A percentile compares a stretch with the other conserved stretches of the same genome.
Conservation (phyloP, 2,329 filamentous ascomycete species). For the Fusarium denticulatum region DNA sequence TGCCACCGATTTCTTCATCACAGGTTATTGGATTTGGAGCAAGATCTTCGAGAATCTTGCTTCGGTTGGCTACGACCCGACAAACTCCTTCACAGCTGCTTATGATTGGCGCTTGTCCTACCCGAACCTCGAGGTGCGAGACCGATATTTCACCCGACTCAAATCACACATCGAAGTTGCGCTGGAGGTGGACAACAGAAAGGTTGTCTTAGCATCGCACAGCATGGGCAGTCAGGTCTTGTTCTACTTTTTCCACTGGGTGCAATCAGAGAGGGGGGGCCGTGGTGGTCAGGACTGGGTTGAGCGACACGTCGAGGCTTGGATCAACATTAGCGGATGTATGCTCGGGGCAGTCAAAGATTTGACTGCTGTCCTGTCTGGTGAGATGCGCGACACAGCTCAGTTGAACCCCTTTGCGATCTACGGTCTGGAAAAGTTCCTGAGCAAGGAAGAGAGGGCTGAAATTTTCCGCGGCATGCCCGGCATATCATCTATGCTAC, state of each 20-base stretch:
- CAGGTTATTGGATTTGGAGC: slow-evolving; percentile 98
- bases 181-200: slow-evolving; percentile 75
- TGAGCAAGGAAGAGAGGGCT: slow-evolving; percentile 87
- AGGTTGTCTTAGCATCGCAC: slow-evolving; percentile 88
- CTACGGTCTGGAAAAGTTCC: slow-evolving; percentile 94
- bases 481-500: slow-evolving; percentile 94
- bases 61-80: slow-evolving; percentile 93
- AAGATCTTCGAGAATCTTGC: slow-evolving; percentile 98
- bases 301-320: slow-evolving; percentile 86
- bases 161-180: slow-evolving; percentile 92
- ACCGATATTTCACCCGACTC: slow-evolving; percentile 92
- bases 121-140: slow-evolving; percentile 85
- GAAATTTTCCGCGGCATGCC: slow-evolving; percentile 98
- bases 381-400: slow-evolving; percentile 98
- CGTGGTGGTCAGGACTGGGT: slow-evolving; percentile 89
- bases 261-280: slow-evolving; percentile 80
- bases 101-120: slow-evolving; percentile 96
- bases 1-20: slow-evolving; percentile 94
- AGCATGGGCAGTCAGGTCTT: slow-evolving; percentile 98
- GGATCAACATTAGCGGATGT: slow-evolving; percentile 98
- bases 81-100: slow-evolving; percentile 74
- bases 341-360: slow-evolving; percentile 97
- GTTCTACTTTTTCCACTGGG: slow-evolving; percentile 84
- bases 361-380: slow-evolving; percentile 87
- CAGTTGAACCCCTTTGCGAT: slow-evolving; percentile 97